phyloP scores from a whole-genome alignment of 257 asterid species.

The Primulina huaijiensis region DNA sequence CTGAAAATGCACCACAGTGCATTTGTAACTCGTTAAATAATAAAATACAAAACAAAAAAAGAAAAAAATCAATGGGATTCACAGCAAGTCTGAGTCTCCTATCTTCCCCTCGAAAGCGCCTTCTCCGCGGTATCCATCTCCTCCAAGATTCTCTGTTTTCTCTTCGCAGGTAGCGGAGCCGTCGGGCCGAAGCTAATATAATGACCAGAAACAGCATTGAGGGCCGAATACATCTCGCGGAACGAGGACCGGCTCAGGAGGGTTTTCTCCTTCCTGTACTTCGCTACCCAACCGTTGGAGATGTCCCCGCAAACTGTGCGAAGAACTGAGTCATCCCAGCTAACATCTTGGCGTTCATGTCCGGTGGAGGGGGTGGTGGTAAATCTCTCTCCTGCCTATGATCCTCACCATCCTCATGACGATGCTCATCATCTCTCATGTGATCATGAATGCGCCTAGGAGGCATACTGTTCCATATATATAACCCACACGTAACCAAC shows the following conservation, averaged over 20 bases:
- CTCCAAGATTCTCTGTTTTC: constrained; percentile 84
- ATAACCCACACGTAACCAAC: too few species aligned
- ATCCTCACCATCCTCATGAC: too few species aligned
- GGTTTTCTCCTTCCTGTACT: constrained; percentile 78
- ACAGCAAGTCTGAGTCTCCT: background rate
- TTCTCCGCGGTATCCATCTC: constrained; percentile 96
- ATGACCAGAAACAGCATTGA: constrained; percentile 93
- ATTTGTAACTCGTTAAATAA: background rate
- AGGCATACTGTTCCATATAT: too few species aligned
- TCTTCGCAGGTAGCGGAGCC: constrained; percentile 82
- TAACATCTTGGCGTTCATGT: too few species aligned
- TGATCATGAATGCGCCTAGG: too few species aligned
- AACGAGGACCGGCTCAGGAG: constrained; percentile 74
- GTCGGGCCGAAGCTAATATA: constrained; percentile 94
- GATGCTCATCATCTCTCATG: too few species aligned
- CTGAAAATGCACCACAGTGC: background rate
- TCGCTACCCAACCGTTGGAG: constrained; percentile 93
- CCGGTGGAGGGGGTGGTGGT: too few species aligned
- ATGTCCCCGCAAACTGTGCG: too few species aligned
- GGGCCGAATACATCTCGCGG: constrained; percentile 89
- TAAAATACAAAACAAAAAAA: too few species aligned
- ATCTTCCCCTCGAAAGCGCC: constrained; percentile 81
- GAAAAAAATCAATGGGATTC: too few species aligned
- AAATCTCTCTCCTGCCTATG: too few species aligned
- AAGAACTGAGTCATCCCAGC: too few species aligned